A percentile compares a stretch with the other conserved stretches of the same genome.
Evolutionary conservation across 441 rosid species (phyloP).

Genomic region (Pelargonium cotyledonis): DNA sequence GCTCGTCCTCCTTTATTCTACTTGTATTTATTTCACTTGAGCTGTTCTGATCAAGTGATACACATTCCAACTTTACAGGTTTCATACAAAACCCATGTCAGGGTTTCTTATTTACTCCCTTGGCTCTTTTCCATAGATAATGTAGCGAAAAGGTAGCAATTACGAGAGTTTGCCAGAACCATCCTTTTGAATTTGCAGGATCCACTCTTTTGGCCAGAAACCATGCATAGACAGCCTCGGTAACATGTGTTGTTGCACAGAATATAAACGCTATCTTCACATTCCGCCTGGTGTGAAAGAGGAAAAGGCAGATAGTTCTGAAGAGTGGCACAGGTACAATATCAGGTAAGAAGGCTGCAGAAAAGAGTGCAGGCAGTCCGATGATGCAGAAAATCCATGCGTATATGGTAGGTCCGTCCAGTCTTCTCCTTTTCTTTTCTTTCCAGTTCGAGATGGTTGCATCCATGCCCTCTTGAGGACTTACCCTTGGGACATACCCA

Average conservation of each 20-base stretch:
- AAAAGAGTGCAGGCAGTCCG: background rate
- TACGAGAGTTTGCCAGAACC: slow-evolving; percentile 2
- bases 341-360: background rate
- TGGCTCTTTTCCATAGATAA: background rate
- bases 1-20: background rate
- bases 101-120: background rate
- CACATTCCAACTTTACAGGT: background rate
- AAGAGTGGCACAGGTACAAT: background rate
- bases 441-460: background rate
- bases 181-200: background rate
- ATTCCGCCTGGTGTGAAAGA: background rate
- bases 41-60: background rate
- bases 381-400: background rate
- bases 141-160: background rate
- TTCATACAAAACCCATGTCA: too few species aligned
- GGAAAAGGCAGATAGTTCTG: slow-evolving; percentile 1
- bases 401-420: background rate
- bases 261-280: background rate
- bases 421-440: background rate
- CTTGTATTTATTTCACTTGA: background rate
- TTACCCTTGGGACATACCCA: background rate
- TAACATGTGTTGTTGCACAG: background rate
- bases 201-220: background rate
- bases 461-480: background rate
- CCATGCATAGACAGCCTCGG: background rate